These are phyloP conservation scores for Takashimella koratensis DNA, from an alignment of 1,284 basidiomycete genomes.

Conservation along the genomic window DNA sequence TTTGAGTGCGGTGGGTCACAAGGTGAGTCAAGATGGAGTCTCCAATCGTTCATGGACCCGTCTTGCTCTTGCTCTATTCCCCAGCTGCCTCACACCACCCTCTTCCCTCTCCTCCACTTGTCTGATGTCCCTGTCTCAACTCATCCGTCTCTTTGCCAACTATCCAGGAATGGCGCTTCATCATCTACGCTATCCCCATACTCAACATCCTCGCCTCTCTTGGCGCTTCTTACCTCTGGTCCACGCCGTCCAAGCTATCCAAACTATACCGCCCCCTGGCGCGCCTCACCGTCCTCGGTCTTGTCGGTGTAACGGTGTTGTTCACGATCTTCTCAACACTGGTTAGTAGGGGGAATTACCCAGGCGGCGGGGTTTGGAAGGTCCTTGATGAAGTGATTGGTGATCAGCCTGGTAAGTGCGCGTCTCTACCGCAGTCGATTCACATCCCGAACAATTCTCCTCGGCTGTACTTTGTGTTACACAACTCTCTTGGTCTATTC, in stretches of 20 bases:
- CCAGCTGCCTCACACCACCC: no score
- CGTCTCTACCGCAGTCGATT: neutral
- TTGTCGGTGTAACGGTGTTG: constrained; percentile 55
- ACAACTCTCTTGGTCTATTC: neutral
- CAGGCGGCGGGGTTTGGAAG: constrained; percentile 74
- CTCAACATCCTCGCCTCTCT: constrained; percentile 73
- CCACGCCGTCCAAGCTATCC: neutral
- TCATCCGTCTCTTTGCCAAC: no score
- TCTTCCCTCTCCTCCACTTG: no score
- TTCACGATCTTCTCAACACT: constrained; percentile 57
- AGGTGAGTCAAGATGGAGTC: constrained; percentile 45
- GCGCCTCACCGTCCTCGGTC: constrained; percentile 48
- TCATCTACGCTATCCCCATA: constrained; percentile 78
- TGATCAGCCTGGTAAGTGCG: constrained; percentile 32
- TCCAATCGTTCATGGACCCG: no score
- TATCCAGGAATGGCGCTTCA: constrained; percentile 86
- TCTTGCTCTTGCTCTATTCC: no score
- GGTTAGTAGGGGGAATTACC: constrained; percentile 76
- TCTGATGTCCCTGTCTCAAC: no score
- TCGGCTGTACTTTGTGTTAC: no score
- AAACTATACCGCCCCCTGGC: constrained; percentile 11
- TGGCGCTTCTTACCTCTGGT: neutral
- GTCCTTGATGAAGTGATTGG: constrained; percentile 56
- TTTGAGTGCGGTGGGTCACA: constrained; percentile 76
- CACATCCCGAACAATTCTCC: no score